phyloP scores from a whole-genome alignment of 1,139 yeast species.

The Yamadazyma spencermartinsiae region DNA sequence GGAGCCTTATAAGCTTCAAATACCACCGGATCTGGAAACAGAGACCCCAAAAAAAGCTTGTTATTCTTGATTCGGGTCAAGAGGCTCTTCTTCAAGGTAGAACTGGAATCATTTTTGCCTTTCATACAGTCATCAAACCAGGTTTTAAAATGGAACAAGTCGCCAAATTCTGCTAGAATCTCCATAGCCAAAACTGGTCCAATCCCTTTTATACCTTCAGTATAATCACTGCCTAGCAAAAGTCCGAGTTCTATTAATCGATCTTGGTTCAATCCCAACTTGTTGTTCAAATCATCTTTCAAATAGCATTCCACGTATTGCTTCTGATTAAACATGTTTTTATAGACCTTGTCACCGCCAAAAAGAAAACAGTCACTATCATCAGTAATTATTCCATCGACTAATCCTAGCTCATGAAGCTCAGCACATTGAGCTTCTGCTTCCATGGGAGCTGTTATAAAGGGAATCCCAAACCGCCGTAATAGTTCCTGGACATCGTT shows the following conservation, averaged over 20 bases:
- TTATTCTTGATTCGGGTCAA: slow-evolving; percentile 56
- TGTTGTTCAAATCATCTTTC: slow-evolving; percentile 55
- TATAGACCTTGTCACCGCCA: slow-evolving; percentile 84
- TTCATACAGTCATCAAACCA: slow-evolving; percentile 41
- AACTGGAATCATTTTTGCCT: slow-evolving; percentile 19
- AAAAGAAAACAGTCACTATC: slow-evolving; percentile 96
- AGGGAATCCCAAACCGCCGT: slow-evolving; percentile 88
- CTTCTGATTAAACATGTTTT: slow-evolving; percentile 93
- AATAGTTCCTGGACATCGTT: slow-evolving; percentile 86
- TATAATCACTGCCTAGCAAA: slow-evolving; percentile 88
- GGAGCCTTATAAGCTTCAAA: slow-evolving; percentile 75
- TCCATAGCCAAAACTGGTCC: slow-evolving; percentile 96
- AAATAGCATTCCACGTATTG: slow-evolving; percentile 88
- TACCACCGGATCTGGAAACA: slow-evolving; percentile 72
- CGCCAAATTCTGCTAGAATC: slow-evolving; percentile 81
- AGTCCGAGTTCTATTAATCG: slow-evolving; percentile 78
- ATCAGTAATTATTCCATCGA: slow-evolving; percentile 95
- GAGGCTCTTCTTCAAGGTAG: slow-evolving; percentile 47
- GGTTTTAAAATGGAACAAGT: slow-evolving; percentile 30
- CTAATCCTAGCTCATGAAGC: slow-evolving; percentile 60
- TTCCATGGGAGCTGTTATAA: slow-evolving; percentile 94
- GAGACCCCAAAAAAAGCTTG: slow-evolving; percentile 60
- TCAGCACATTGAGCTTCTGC: slow-evolving; percentile 98
- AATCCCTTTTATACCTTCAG: slow-evolving; percentile 85
- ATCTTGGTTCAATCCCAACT: slow-evolving; percentile 63